A percentile compares a stretch with the other conserved stretches of the same genome.
phyloP scores from a whole-genome alignment of 768 basidiomycete genomes.

The Boletus barrowsii region DNA sequence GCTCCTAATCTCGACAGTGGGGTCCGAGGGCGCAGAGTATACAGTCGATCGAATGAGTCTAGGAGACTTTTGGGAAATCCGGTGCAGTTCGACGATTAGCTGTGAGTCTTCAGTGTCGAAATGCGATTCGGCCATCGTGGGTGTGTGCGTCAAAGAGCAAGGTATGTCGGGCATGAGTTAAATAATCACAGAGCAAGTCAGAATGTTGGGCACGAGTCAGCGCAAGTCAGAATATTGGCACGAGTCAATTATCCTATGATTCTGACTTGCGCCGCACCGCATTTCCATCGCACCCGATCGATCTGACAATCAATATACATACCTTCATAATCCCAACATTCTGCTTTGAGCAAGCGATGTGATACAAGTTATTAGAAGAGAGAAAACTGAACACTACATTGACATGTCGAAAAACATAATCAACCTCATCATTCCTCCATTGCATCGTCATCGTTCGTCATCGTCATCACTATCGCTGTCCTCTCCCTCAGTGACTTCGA shows the following conservation, averaged over 20 bases:
- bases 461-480: constrained; percentile 67
- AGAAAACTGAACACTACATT: background rate
- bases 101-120: constrained; percentile 47
- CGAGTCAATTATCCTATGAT: background rate
- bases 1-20: constrained; percentile 58
- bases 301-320: too few species aligned
- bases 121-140: constrained; percentile 20
- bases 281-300: too few species aligned
- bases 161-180: constrained; percentile 1
- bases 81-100: constrained; percentile 54
- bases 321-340: too few species aligned
- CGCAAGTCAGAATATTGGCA: constrained; percentile 2
- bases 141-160: constrained; percentile 4
- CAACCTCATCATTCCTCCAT: constrained; percentile 44
- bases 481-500: constrained; percentile 89
- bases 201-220: constrained; percentile 7
- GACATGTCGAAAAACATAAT: background rate
- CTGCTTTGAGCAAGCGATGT: too few species aligned
- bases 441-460: constrained; percentile 54
- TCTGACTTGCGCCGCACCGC: too few species aligned
- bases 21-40: constrained; percentile 57
- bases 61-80: constrained; percentile 50
- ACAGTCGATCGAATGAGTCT: constrained; percentile 63
- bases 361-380: too few species aligned
- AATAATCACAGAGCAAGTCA: background rate